These are phyloP conservation scores for Ganoderma boninense DNA, from an alignment of 1,284 basidiomycete species.

Conservation along the genomic window DNA sequence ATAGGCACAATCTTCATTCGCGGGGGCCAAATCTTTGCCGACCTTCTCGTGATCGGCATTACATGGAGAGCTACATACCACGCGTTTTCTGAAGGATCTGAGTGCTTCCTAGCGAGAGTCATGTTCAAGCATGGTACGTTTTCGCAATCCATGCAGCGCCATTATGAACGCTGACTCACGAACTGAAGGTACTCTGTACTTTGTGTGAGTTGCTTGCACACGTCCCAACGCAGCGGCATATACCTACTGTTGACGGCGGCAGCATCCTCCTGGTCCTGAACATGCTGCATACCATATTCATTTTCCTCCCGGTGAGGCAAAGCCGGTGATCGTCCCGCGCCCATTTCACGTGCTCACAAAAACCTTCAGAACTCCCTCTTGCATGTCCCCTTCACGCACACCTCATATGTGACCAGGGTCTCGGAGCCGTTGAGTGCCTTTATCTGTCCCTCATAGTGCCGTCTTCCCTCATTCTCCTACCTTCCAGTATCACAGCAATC, in stretches of 20 bases:
- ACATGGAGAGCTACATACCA: slow-evolving; percentile 1
- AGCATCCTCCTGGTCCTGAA: slow-evolving; percentile 1
- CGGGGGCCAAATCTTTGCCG: neutral
- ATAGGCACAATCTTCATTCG: neutral
- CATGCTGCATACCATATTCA: neutral
- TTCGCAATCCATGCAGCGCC: neutral
- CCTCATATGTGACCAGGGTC: slow-evolving; percentile 1
- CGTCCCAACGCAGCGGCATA: neutral
- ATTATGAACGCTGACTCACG: neutral
- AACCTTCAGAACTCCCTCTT: neutral
- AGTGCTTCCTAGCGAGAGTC: neutral
- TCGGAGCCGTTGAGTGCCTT: neutral
- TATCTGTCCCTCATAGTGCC: neutral
- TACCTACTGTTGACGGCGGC: neutral
- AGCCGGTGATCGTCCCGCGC: too few species aligned
- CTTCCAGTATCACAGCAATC: neutral
- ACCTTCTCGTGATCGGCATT: neutral
- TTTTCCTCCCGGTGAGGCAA: neutral
- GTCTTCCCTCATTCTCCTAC: neutral
- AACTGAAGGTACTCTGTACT: neutral
- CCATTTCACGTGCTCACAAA: neutral
- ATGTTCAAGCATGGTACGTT: neutral
- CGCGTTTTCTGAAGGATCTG: neutral
- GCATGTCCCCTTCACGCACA: neutral
- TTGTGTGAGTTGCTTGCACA: neutral